A percentile compares a stretch with the other conserved stretches of the same genome.
phyloP scores from a whole-genome alignment of 192 early-diverging fungal genomes.

The Linnemannia schmuckeri region DNA sequence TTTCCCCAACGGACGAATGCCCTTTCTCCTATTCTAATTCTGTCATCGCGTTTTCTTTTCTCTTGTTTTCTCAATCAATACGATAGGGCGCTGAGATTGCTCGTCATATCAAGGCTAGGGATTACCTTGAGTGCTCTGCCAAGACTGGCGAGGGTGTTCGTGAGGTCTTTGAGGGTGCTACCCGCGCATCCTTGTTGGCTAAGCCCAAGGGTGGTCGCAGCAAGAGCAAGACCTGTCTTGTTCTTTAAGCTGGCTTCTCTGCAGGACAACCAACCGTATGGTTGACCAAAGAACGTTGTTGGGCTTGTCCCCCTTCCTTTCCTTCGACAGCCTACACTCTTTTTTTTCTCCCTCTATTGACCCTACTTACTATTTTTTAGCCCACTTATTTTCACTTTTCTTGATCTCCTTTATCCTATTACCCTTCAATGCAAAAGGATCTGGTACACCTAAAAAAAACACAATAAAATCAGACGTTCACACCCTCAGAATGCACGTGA shows the following conservation, averaged over 20 bases:
- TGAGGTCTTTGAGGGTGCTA: constrained; percentile 90
- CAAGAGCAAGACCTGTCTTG: constrained; percentile 36
- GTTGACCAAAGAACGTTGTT: neutral
- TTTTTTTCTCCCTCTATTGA: neutral
- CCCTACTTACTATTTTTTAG: neutral
- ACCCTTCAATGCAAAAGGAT: neutral
- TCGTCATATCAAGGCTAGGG: constrained; percentile 85
- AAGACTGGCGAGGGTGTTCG: constrained; percentile 83
- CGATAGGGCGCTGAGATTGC: constrained; percentile 80
- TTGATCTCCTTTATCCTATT: neutral
- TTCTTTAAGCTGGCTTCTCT: constrained; percentile 17
- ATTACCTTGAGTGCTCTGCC: constrained; percentile 94
- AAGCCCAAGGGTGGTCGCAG: constrained; percentile 32
- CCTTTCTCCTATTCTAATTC: neutral
- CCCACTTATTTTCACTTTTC: neutral
- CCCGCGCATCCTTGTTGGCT: constrained; percentile 82
- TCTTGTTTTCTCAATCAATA: too few relatives aligned
- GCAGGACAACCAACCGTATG: neutral
- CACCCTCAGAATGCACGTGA: neutral
- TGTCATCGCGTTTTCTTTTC: neutral
- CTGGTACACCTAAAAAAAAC: neutral
- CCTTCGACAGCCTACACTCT: neutral
- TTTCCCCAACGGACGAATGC: neutral
- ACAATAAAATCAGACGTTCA: neutral
- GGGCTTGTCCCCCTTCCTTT: neutral